phyloP scores from a whole-genome alignment of 2,329 filamentous ascomycete species.

The Penicillium psychrosexuale region DNA sequence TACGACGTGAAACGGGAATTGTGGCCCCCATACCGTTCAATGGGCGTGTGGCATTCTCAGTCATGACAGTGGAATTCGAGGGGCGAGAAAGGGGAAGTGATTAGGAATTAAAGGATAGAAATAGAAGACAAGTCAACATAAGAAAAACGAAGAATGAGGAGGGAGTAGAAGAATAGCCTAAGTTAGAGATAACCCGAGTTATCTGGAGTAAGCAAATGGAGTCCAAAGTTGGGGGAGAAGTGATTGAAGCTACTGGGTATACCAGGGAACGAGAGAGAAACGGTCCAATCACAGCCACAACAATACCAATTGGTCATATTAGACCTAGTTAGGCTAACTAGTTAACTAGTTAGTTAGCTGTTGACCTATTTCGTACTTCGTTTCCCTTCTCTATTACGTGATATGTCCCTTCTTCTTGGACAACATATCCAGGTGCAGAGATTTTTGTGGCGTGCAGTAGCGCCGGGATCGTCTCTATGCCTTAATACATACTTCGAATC shows the following conservation, averaged over 20 bases:
- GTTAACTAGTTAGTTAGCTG: too few species aligned
- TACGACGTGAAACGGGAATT: slow-evolving; percentile 25
- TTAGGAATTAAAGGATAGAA: slow-evolving; percentile 1
- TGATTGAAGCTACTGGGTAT: slow-evolving; percentile 21
- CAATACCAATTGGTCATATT: slow-evolving; percentile 18
- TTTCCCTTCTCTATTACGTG: too few species aligned
- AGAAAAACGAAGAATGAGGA: background rate
- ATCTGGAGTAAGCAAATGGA: background rate
- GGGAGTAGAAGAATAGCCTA: background rate
- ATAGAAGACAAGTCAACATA: background rate
- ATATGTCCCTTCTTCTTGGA: too few species aligned
- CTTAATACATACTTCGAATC: background rate
- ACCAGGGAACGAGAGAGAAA: slow-evolving; percentile 10
- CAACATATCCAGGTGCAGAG: background rate
- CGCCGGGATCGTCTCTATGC: slow-evolving; percentile 11
- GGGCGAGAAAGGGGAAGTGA: slow-evolving; percentile 4
- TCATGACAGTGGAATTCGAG: slow-evolving; percentile 16
- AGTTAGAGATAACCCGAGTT: background rate
- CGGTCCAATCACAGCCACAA: slow-evolving; percentile 13
- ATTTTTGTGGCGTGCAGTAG: slow-evolving; percentile 13
- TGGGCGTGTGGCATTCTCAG: slow-evolving; percentile 22
- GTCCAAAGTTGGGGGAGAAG: background rate
- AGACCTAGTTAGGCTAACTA: too few species aligned
- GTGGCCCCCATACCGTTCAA: slow-evolving; percentile 30
- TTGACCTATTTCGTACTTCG: too few species aligned